Evolutionary conservation across 768 basidiomycete species (phyloP), one percentile per base, ranked within the genome.

Genomic region (Galerina sulciceps): DNA sequence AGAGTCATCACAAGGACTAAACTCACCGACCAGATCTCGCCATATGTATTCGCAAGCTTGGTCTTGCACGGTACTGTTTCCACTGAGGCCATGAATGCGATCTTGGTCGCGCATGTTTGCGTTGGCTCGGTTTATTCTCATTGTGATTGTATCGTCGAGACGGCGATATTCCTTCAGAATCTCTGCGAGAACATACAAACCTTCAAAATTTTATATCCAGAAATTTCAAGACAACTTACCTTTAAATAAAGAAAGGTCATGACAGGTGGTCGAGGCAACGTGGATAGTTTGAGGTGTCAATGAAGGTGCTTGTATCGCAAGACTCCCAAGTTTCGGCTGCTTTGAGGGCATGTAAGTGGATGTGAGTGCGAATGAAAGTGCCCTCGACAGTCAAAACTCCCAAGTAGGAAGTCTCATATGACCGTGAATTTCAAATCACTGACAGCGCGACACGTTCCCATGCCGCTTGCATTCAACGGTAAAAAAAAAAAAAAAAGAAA

Each of bases 151-250:
- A 67, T 94, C 92, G 73, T 94, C 92, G 13, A 94, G 76, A 65
- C 79, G 85, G 67, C 92, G 82, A 71, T 93, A 94, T 72, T 94
- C 91, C 68, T 80, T 86, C 71, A 94, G 78, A 66, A 94, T 84
- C 59, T 92, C 93, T 94, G 69, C 43, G 44, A 38, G 46, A 54
- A 55, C 10, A 23, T 17, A 6, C 26, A 18, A 55, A 49, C 41
- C 45, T 40, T 58, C 22, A 52, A 31, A 43, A 46, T 35, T 38
- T 44, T 23, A 37, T 31, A 53, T 22, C 37, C 40, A 40, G 26
- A 26, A 44, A 55, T 41, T 23, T 23, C 18, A 42, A 41, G 36
- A 54, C 31, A 45, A 37, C 61, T 56, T 66, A 87, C 88, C 85
- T 83, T 93, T 94, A 81, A 93, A 94, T 6, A 90, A 62, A 13